Evolutionary conservation across 805 yeast genomes (phyloP).

Genomic region (Lipomyces yamadae): DNA sequence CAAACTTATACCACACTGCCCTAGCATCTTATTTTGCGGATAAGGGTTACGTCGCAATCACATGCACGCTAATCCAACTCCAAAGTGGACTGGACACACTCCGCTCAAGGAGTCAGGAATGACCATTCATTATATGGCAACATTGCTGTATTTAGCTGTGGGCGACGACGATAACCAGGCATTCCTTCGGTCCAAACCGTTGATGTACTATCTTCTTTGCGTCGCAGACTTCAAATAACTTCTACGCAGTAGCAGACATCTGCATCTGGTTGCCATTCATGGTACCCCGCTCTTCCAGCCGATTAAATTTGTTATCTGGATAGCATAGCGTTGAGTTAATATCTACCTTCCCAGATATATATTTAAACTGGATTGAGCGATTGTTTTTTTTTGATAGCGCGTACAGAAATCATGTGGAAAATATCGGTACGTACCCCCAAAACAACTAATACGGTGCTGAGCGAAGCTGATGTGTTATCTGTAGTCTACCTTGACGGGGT

Average conservation of each 20-base stretch:
- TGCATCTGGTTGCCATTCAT: not conserved
- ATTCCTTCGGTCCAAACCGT: not conserved
- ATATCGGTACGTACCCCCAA: not conserved
- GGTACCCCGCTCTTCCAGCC: slow-evolving; percentile 6
- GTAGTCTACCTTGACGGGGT: slow-evolving; percentile 7
- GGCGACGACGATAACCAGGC: not conserved
- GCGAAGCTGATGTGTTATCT: not conserved
- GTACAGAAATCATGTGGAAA: slow-evolving; percentile 1
- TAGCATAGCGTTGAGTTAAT: not conserved
- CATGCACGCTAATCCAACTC: not conserved
- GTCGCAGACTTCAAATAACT: not conserved
- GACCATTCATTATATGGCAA: not conserved
- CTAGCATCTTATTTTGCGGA: not conserved
- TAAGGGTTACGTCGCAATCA: not conserved
- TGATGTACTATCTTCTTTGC: not conserved
- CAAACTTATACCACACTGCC: too few species aligned
- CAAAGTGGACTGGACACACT: not conserved
- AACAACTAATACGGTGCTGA: not conserved
- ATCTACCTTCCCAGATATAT: not conserved
- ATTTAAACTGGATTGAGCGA: slow-evolving; percentile 1
- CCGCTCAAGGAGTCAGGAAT: not conserved
- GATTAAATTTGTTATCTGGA: not conserved
- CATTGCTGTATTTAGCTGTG: not conserved
- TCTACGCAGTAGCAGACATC: not conserved
- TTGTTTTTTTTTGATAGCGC: not conserved